Evolutionary conservation across 164 flowering plant genomes (phyloP), one percentile per base, ranked within the genome.

Genomic region (Kalanchoe fedtschenkoi): DNA sequence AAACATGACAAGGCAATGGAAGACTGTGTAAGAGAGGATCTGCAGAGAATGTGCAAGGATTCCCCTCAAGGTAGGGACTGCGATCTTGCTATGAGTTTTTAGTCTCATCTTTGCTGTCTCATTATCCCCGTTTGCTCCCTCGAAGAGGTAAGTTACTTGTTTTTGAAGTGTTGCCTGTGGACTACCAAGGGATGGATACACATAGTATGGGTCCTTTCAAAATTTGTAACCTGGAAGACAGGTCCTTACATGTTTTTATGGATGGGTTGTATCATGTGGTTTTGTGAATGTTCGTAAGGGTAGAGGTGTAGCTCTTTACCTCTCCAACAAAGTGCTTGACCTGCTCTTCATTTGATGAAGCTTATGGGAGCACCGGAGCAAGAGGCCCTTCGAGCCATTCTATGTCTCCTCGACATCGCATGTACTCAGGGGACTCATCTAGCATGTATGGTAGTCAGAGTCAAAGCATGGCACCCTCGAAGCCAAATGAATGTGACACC

Each of bases 41-140:
- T 83, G 58, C 86, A 83, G 58, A 83, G 81, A 62, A 37, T 81
- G 58, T 73, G 96, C 22, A 83, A 89, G 72, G 77, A 71, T 64
- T 82, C 96, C 71, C 82, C 88, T 72, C 96, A 84, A 87, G 99
- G 99, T 95, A 95, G 85, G 96, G 69, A 74, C 71, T 72, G 78
- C 68, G 24, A 51, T 51, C 16, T 26, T 51, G 56, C 15, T 24
- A 26, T 13, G 56, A 70, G 66, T 81, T 80, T 81, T 77, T 82
- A 77, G 75, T 71, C 58, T 63, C 71, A 74, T 72, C 43, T 54
- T 75, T 59, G 55, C 69, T 65, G 74, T 37, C 61, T 68, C 68
- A 5, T 66, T 64, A 59, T 66, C 64, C n/a, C 61, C 38, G 66
- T 73, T 75, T 76, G 74, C 72, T 80, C 85, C 91, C 95, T 85